phyloP scores from a whole-genome alignment of 257 asterid species.

The Parsonsia alboflavescens region DNA sequence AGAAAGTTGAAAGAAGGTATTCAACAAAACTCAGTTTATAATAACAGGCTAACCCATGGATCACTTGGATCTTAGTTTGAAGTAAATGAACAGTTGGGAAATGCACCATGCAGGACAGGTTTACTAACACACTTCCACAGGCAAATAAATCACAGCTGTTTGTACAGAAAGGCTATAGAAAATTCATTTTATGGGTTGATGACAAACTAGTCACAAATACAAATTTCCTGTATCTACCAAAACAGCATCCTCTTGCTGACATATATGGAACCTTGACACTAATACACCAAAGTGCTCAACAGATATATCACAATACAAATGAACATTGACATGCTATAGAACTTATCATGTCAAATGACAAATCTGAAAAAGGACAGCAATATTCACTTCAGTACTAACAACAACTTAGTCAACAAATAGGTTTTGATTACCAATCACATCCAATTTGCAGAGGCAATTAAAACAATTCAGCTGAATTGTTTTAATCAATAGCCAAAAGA shows the following conservation, averaged over 20 bases:
- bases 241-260: background rate
- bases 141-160: background rate
- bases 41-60: background rate
- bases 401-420: background rate
- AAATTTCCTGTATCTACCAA: background rate
- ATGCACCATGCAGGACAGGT: background rate
- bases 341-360: background rate
- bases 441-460: background rate
- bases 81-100: background rate
- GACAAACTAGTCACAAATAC: background rate
- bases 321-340: background rate
- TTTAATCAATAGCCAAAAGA: background rate
- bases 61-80: background rate
- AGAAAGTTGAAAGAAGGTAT: background rate
- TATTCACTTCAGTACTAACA: background rate
- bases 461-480: background rate
- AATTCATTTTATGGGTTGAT: background rate
- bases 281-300: background rate
- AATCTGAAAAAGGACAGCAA: background rate
- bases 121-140: background rate
- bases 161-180: background rate
- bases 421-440: background rate
- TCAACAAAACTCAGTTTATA: background rate
- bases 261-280: background rate
- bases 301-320: background rate